Evolutionary conservation across 352 stramenopile genomes (phyloP).

Genomic region (Phytopythium mirpurense): DNA sequence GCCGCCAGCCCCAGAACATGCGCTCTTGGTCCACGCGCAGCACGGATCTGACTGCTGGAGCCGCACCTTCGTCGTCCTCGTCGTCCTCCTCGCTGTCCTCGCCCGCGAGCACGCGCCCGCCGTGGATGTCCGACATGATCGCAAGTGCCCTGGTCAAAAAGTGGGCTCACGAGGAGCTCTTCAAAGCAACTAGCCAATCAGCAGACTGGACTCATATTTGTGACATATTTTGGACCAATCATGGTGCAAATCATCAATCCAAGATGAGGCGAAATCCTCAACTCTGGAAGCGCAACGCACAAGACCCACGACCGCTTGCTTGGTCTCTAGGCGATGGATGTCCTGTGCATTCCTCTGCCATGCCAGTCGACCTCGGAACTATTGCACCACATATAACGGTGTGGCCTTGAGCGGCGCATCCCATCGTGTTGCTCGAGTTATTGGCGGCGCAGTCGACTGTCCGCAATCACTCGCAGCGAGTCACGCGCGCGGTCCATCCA

Average conservation of each 20-base stretch:
- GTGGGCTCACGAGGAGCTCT: not conserved
- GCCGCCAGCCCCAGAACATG: not conserved
- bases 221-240: not conserved
- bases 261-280: no score
- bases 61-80: conserved; percentile 50
- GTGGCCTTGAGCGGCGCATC: not conserved
- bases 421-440: not conserved
- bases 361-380: no score
- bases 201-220: not conserved
- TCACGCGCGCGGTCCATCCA: conserved; percentile 82
- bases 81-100: conserved; percentile 82
- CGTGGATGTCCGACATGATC: conserved; percentile 50
- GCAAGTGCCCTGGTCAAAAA: not conserved
- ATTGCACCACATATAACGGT: no score
- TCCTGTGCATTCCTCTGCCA: no score
- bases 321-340: no score
- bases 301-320: no score
- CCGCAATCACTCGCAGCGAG: conserved; percentile 78
- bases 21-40: no score
- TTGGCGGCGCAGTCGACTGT: conserved; percentile 62
- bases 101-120: conserved; percentile 61
- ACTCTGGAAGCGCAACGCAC: no score
- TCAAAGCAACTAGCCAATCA: not conserved
- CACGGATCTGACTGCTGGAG: no score
- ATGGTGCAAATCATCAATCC: not conserved